Conservation (phyloP, 2,329 filamentous ascomycete species). For the Monosporascus sp. region DNA sequence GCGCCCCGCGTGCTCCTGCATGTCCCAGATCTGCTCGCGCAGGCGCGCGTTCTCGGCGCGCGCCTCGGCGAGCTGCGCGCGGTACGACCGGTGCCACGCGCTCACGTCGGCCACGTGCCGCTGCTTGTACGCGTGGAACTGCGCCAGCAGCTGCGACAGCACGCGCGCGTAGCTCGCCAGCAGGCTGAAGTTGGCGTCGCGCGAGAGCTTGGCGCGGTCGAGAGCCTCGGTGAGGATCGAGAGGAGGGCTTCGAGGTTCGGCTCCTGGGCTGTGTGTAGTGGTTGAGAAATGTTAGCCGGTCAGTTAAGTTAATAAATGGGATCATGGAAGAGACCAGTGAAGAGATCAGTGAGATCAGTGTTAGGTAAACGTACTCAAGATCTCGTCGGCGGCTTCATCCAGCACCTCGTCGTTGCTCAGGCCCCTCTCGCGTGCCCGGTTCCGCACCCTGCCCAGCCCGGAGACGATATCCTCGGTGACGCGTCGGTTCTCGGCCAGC, state of each 20-base stretch:
- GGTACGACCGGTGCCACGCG: slow-evolving; percentile 63
- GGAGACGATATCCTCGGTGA: slow-evolving; percentile 60
- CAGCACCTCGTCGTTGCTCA: slow-evolving; percentile 56
- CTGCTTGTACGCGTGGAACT: slow-evolving; percentile 63
- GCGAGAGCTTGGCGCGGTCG: slow-evolving; percentile 55
- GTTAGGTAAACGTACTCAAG: slow-evolving; percentile 39
- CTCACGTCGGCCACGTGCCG: slow-evolving; percentile 58
- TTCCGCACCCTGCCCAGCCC: slow-evolving; percentile 58
- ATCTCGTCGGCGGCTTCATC: slow-evolving; percentile 51
- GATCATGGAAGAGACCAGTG: not conserved
- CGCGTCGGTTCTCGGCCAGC: slow-evolving; percentile 55
- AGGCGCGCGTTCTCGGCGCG: slow-evolving; percentile 59
- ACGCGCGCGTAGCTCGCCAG: slow-evolving; percentile 55
- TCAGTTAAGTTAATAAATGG: not conserved
- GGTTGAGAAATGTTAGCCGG: slow-evolving; percentile 3
- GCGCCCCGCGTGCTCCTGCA: slow-evolving; percentile 55
- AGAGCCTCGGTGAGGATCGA: slow-evolving; percentile 58
- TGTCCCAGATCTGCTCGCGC: slow-evolving; percentile 62
- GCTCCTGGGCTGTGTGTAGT: slow-evolving; percentile 43
- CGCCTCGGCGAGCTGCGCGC: slow-evolving; percentile 59
- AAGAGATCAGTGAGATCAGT: not conserved
- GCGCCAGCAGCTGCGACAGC: slow-evolving; percentile 53
- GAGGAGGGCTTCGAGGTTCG: slow-evolving; percentile 57
- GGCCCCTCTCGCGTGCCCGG: slow-evolving; percentile 45
- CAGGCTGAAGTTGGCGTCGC: slow-evolving; percentile 56